A percentile compares a stretch with the other conserved stretches of the same genome.
Conservation (phyloP, 164 flowering plant species). For the Liriodendron chinense region DNA sequence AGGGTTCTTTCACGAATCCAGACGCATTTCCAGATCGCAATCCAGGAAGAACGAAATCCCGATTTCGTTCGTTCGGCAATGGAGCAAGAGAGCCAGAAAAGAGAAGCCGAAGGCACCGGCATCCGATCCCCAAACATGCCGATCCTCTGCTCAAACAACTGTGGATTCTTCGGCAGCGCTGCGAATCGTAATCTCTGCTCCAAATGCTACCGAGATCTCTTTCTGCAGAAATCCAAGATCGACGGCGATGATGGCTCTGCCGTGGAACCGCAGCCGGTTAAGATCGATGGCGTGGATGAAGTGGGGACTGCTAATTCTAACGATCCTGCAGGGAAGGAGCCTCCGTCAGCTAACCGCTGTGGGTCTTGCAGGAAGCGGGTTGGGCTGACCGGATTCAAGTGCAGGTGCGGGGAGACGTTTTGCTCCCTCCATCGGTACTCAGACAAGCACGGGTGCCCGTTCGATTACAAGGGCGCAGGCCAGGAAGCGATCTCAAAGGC, state of each 20-base stretch:
- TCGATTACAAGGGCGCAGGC: slow-evolving; percentile 55
- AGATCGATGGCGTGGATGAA: neutral
- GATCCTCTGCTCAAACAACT: slow-evolving; percentile 14
- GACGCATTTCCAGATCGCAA: neutral
- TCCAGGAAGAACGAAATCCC: too few relatives aligned
- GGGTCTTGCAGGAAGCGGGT: slow-evolving; percentile 50
- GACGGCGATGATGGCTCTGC: neutral
- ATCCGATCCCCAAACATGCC: neutral
- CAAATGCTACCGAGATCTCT: slow-evolving; percentile 12
- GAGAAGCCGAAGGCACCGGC: neutral
- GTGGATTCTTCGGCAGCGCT: slow-evolving; percentile 14
- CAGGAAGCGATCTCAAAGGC: slow-evolving; percentile 61
- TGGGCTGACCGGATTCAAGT: slow-evolving; percentile 64
- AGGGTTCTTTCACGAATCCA: neutral
- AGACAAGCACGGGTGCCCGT: slow-evolving; percentile 55
- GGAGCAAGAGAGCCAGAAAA: neutral
- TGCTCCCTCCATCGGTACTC: slow-evolving; percentile 61
- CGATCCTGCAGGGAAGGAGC: neutral
- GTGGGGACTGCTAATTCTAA: neutral
- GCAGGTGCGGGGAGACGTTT: slow-evolving; percentile 62
- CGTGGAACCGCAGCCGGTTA: neutral
- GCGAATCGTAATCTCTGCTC: slow-evolving; percentile 11
- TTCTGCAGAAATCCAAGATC: neutral
- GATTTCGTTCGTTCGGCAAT: neutral
- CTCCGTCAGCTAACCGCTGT: slow-evolving; percentile 33